Conservation (phyloP, 2,329 filamentous ascomycete species). For the Alternaria dauci region DNA sequence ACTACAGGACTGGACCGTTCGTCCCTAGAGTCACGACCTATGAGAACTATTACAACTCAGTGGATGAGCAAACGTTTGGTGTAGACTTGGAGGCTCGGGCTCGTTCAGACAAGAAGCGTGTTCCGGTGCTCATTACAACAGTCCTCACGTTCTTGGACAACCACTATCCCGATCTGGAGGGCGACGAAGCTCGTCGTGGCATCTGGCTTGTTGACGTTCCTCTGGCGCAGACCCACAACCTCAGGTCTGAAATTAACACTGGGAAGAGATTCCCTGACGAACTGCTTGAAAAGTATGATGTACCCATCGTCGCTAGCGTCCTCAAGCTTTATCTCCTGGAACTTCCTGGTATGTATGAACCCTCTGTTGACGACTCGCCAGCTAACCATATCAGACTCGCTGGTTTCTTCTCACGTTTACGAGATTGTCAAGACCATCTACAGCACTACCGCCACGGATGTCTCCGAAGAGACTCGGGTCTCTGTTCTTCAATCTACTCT, state of each 20-base stretch:
- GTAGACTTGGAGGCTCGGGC: slow-evolving; percentile 97
- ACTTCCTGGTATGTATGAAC: slow-evolving; percentile 75
- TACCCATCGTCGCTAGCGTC: slow-evolving; percentile 90
- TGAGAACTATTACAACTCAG: slow-evolving; percentile 99
- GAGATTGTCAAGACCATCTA: slow-evolving; percentile 99
- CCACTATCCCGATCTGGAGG: slow-evolving; percentile 96
- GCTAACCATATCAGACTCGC: slow-evolving; percentile 72
- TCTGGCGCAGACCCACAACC: slow-evolving; percentile 80
- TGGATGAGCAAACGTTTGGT: slow-evolving; percentile 95
- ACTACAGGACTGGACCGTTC: slow-evolving; percentile 94
- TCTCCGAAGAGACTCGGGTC: slow-evolving; percentile 76
- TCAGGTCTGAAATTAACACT: slow-evolving; percentile 84
- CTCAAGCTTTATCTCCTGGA: slow-evolving; percentile 95
- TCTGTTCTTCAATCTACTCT: slow-evolving; percentile 95
- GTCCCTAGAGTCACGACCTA: slow-evolving; percentile 90
- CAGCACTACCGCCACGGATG: slow-evolving; percentile 75
- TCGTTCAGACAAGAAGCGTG: slow-evolving; percentile 91
- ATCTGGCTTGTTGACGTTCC: slow-evolving; percentile 97
- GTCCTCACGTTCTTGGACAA: slow-evolving; percentile 95
- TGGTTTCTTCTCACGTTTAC: slow-evolving; percentile 97
- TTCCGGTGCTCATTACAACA: slow-evolving; percentile 89
- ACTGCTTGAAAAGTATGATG: slow-evolving; percentile 84
- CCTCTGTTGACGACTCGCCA: slow-evolving; percentile 2
- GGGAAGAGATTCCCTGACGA: slow-evolving; percentile 81
- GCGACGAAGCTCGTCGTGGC: slow-evolving; percentile 87